Evolutionary conservation across 495 filamentous ascomycete species (phyloP).

Genomic region (Aspergillus carlsbadensis): DNA sequence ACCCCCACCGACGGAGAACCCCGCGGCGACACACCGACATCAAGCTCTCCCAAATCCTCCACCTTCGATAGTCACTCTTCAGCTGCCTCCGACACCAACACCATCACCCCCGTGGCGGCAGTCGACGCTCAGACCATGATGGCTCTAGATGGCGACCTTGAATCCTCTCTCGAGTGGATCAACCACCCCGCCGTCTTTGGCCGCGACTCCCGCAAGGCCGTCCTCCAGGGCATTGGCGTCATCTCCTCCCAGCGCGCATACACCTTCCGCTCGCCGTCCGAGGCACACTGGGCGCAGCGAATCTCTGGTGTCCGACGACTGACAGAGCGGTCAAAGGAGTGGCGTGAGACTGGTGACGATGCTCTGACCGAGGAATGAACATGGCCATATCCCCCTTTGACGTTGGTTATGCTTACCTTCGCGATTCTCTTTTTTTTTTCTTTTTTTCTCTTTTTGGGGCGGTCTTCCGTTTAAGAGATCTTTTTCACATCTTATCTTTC

Average conservation of each 20-base stretch:
- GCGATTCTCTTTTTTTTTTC: conserved; percentile 13
- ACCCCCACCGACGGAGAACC: conserved; percentile 39
- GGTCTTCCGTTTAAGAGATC: conserved; percentile 5
- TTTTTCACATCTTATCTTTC: conserved; percentile 8
- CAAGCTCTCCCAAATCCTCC: conserved; percentile 41
- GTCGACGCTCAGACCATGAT: conserved; percentile 77
- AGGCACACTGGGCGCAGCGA: conserved; percentile 80
- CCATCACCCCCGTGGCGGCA: conserved; percentile 65
- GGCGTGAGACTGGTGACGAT: conserved; percentile 82
- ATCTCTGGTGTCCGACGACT: conserved; percentile 74
- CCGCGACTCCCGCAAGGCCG: conserved; percentile 92
- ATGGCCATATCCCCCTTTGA: background rate
- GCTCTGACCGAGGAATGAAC: conserved; percentile 76
- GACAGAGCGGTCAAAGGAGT: conserved; percentile 76
- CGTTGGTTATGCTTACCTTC: no score
- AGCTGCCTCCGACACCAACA: conserved; percentile 46
- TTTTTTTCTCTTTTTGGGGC: conserved; percentile 9
- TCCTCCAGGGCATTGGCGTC: conserved; percentile 93
- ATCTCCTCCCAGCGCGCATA: conserved; percentile 93
- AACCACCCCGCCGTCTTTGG: conserved; percentile 94
- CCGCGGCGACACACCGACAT: conserved; percentile 37
- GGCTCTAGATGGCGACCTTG: conserved; percentile 88
- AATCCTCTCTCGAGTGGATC: conserved; percentile 97
- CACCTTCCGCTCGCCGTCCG: conserved; percentile 85
- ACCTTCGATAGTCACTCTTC: conserved; percentile 44